These are phyloP conservation scores for Hypoxylon cercidicola DNA, from an alignment of 495 filamentous ascomycete genomes.

Conservation along the genomic window DNA sequence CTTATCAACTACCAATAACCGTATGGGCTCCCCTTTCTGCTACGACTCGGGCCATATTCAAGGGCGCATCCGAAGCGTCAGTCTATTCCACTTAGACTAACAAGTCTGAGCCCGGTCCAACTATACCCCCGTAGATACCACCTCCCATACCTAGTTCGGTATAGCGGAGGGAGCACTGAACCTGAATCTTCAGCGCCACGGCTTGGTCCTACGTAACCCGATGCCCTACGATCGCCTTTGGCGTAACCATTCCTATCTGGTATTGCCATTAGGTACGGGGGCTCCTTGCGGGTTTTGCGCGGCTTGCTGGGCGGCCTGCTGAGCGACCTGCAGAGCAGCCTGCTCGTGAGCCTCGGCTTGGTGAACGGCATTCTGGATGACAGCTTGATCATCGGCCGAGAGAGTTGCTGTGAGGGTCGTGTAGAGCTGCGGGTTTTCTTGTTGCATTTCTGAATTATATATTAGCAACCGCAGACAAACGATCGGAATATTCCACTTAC, in stretches of 20 bases:
- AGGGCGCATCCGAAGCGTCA: conserved; percentile 12
- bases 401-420: conserved; percentile 80
- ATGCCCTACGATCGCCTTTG: background rate
- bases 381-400: conserved; percentile 78
- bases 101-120: conserved; percentile 7
- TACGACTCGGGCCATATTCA: conserved; percentile 20
- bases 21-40: conserved; percentile 7
- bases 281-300: conserved; percentile 39
- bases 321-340: conserved; percentile 17
- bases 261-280: conserved; percentile 40
- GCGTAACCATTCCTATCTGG: conserved; percentile 41
- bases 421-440: conserved; percentile 91
- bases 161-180: conserved; percentile 16
- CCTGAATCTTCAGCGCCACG: conserved; percentile 9
- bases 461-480: conserved; percentile 34
- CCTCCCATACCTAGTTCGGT: conserved; percentile 12
- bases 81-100: conserved; percentile 1
- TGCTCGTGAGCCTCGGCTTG: conserved; percentile 69
- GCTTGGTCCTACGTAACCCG: background rate
- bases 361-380: conserved; percentile 82
- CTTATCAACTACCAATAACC: background rate
- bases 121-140: conserved; percentile 13
- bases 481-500: conserved; percentile 64
- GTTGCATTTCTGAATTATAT: conserved; percentile 75
- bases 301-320: conserved; percentile 26